Conservation (phyloP, 345 rosid genomes). For the Rhizophora mangle region DNA sequence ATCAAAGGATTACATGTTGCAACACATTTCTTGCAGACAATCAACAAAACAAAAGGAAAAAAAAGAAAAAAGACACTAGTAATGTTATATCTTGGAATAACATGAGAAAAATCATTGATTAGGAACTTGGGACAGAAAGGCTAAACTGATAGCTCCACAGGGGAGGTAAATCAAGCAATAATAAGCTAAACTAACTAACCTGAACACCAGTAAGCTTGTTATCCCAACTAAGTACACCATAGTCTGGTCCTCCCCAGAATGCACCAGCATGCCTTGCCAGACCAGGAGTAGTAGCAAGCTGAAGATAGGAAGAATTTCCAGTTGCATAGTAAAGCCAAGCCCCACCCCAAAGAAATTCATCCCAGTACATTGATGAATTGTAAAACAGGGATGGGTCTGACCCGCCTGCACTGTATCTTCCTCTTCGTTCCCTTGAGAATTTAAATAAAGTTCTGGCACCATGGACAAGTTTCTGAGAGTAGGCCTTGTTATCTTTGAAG, state of each 20-base stretch:
- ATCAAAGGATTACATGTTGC: no score
- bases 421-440: slow-evolving; percentile 70
- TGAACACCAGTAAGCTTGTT: slow-evolving; percentile 97
- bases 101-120: not conserved
- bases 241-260: slow-evolving; percentile 84
- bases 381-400: slow-evolving; percentile 65
- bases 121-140: not conserved
- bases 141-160: not conserved
- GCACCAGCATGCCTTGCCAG: slow-evolving; percentile 90
- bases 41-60: no score
- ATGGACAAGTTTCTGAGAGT: slow-evolving; percentile 89
- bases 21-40: no score
- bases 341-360: slow-evolving; percentile 92
- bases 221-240: slow-evolving; percentile 96
- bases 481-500: slow-evolving; percentile 87
- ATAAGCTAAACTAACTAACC: slow-evolving; percentile 39
- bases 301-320: slow-evolving; percentile 71
- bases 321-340: slow-evolving; percentile 97
- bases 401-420: slow-evolving; percentile 72
- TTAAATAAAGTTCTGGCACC: slow-evolving; percentile 73
- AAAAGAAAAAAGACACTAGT: no score
- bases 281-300: slow-evolving; percentile 64
- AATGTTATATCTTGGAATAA: not conserved
- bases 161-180: not conserved
- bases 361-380: slow-evolving; percentile 86